Base-by-base conservation (phyloP, 768 basidiomycete species). In the Lactifluus echinatus region DNA sequence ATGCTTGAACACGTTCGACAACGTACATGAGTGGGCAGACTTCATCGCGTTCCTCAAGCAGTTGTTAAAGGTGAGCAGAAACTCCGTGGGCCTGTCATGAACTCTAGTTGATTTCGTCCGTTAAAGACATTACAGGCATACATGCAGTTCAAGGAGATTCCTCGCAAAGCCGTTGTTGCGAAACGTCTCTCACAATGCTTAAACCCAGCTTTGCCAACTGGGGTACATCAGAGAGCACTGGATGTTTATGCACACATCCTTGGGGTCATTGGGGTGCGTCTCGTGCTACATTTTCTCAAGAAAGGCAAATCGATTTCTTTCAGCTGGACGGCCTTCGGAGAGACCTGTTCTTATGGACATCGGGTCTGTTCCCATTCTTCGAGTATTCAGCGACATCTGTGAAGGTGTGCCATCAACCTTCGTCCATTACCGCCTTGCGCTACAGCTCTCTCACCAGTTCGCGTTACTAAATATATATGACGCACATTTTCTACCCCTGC, bases 371-470 rank as follows among this genome's bases (percentile, higher is more conserved):
- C 69, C 96, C 96, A 0, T 98, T 98, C 81, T 97, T 98, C 66
- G 93, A 97, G 72, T 98, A 93, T 70, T 93, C 96, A 10, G 87
- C 95, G n/a, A 98, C 94, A n/a, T 93, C 93, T 19, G 93, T 97
- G 56, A 92, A 92, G 79, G 92, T 89, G 62, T 50, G 72, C 28
- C 56, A 28, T 46, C 37, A n/a, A 19, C 14, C 11, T 31, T 42
- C 19, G 28, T 54, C 47, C 37, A 17, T 14, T 4, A 46, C 14
- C 26, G 24, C 51, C 33, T 57, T 60, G 21, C 52, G 14, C 50
- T 26, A 57, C 55, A 36, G 31, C 37, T 15, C 23, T 31, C 44
- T 15, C 40, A 34, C 23, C 57, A 95, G 87, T 94, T 94, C 2
- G 80, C 85, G 21, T 76, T 99, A 1, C 79, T 99, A 45, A 88